Evolutionary conservation across 169 alveolate species (phyloP).

Genomic region (Eimeria sp.): DNA sequence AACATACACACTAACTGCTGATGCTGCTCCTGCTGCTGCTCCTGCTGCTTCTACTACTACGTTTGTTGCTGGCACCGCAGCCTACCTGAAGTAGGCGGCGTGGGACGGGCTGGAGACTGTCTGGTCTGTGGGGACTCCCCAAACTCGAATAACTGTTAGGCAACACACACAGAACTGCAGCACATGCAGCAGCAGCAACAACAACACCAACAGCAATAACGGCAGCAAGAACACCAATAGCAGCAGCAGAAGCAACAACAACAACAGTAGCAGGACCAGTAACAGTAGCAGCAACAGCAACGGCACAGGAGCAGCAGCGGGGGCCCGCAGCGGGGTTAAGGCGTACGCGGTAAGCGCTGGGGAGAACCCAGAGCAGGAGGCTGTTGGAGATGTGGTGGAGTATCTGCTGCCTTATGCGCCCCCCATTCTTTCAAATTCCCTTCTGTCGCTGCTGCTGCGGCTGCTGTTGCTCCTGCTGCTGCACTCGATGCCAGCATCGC

Average conservation of each 20-base stretch:
- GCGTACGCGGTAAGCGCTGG: constrained; percentile 34
- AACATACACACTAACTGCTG: not conserved
- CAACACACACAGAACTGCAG: not conserved
- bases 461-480: constrained; percentile 29
- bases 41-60: not conserved
- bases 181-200: not conserved
- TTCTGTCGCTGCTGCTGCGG: not conserved
- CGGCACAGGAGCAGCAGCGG: too few relatives aligned
- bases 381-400: not conserved
- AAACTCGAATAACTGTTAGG: constrained; percentile 15
- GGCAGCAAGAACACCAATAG: not conserved
- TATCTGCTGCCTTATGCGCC: not conserved
- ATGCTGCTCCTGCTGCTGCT: not conserved
- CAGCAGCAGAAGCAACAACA: not conserved
- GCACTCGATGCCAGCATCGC: constrained; percentile 25
- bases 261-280: too few relatives aligned
- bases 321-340: not conserved
- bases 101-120: constrained; percentile 10
- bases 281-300: too few relatives aligned
- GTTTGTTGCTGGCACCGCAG: not conserved
- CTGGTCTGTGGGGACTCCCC: constrained; percentile 30
- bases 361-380: not conserved
- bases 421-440: not conserved
- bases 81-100: constrained; percentile 20
- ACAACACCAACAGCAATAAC: too few relatives aligned